Evolutionary conservation across 2,329 filamentous ascomycete species (phyloP).

Genomic region (Sclerotinia minor): DNA sequence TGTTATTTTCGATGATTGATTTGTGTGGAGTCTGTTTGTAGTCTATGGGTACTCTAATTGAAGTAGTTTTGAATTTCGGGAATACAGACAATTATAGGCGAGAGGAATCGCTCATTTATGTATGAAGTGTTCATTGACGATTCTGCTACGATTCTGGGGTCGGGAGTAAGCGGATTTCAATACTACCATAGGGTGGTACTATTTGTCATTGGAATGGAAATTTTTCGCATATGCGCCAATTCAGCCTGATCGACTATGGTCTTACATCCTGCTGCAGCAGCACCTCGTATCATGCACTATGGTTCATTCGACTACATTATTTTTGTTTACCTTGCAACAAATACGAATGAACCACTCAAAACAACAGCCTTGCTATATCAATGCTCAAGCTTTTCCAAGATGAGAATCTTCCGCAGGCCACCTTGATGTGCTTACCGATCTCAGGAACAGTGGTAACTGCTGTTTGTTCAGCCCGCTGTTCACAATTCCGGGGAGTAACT

Average conservation of each 20-base stretch:
- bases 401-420: slow-evolving; percentile 5
- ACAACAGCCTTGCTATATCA: neutral
- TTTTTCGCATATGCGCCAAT: neutral
- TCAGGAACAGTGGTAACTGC: too few species aligned
- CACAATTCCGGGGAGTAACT: slow-evolving; percentile 64
- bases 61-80: neutral
- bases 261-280: neutral
- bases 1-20: neutral
- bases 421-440: neutral
- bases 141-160: neutral
- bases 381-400: neutral
- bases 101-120: neutral
- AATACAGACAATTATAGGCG: neutral
- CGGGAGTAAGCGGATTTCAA: neutral
- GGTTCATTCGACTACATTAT: neutral
- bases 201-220: slow-evolving; percentile 6
- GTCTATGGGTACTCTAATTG: neutral
- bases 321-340: slow-evolving; percentile 1
- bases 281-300: slow-evolving; percentile 15
- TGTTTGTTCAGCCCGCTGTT: slow-evolving; percentile 50
- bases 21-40: neutral
- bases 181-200: neutral
- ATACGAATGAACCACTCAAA: slow-evolving; percentile 4
- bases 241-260: slow-evolving; percentile 6
- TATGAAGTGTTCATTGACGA: neutral